phyloP scores from a whole-genome alignment of 768 basidiomycete species.

The Amanita fuliginea region DNA sequence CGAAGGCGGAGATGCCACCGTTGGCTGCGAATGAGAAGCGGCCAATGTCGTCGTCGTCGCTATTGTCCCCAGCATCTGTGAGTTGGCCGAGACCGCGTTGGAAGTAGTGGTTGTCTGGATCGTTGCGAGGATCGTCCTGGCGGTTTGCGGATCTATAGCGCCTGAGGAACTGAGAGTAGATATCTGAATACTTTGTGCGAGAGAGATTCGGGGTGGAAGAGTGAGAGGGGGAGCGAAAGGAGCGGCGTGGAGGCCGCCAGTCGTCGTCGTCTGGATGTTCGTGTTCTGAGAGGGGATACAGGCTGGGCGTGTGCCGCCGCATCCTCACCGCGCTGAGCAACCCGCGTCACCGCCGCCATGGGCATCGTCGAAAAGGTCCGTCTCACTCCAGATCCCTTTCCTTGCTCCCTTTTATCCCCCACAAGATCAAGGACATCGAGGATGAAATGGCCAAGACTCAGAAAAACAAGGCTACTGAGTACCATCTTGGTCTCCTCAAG shows the following conservation, averaged over 20 bases:
- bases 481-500: constrained; percentile 87
- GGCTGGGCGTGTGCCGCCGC: constrained; percentile 54
- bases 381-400: background rate
- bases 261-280: constrained; percentile 24
- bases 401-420: background rate
- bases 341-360: constrained; percentile 38
- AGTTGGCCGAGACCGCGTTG: constrained; percentile 60
- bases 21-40: constrained; percentile 29
- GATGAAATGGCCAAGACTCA: constrained; percentile 98
- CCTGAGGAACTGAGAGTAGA: constrained; percentile 73
- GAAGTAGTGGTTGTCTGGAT: constrained; percentile 79
- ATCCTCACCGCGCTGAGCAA: constrained; percentile 15
- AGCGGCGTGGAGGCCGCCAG: constrained; percentile 23
- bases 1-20: constrained; percentile 31
- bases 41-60: constrained; percentile 51
- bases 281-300: constrained; percentile 51
- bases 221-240: constrained; percentile 17
- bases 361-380: constrained; percentile 88
- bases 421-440: constrained; percentile 91
- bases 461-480: constrained; percentile 97
- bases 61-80: constrained; percentile 57
- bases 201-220: constrained; percentile 9
- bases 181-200: constrained; percentile 32
- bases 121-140: constrained; percentile 61
- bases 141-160: constrained; percentile 56